These are phyloP conservation scores for Beta vulgaris DNA, from an alignment of 148 eudicot species.

Conservation along the genomic window DNA sequence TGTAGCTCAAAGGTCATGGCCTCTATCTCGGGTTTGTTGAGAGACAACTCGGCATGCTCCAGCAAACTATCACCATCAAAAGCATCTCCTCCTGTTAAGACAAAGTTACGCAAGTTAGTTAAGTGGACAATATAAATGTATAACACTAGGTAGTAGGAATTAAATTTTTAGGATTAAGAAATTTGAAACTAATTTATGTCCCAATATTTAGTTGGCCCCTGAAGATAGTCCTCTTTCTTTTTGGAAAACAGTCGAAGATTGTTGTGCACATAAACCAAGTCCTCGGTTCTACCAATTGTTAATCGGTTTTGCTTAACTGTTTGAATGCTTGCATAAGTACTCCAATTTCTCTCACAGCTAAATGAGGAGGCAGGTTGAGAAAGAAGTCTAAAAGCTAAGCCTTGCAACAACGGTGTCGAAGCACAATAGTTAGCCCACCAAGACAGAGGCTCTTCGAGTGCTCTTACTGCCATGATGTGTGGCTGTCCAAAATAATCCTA, in stretches of 20 bases:
- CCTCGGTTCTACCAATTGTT: not conserved
- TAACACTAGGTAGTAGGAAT: not conserved
- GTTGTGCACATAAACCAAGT: not conserved
- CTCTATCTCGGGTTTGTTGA: not conserved
- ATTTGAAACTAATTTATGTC: too few species aligned
- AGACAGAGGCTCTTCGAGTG: not conserved
- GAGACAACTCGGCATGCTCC: not conserved
- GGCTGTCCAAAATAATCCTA: too few species aligned
- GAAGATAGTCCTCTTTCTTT: not conserved
- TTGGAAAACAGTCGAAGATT: not conserved
- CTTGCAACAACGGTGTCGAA: not conserved
- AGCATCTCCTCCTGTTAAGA: not conserved
- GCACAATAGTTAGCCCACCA: conserved; percentile 6
- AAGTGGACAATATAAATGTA: not conserved
- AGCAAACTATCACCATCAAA: not conserved
- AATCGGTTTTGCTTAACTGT: not conserved
- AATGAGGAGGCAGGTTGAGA: not conserved
- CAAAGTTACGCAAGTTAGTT: not conserved
- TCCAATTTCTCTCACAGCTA: conserved; percentile 1
- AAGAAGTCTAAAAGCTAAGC: not conserved
- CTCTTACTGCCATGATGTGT: too few species aligned
- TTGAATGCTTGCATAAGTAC: not conserved
- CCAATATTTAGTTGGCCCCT: not conserved
- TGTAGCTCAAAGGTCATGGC: not conserved
- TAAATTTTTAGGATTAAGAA: too few species aligned